Evolutionary conservation across 345 rosid species (phyloP).

Genomic region (Toxicodendron radicans): DNA sequence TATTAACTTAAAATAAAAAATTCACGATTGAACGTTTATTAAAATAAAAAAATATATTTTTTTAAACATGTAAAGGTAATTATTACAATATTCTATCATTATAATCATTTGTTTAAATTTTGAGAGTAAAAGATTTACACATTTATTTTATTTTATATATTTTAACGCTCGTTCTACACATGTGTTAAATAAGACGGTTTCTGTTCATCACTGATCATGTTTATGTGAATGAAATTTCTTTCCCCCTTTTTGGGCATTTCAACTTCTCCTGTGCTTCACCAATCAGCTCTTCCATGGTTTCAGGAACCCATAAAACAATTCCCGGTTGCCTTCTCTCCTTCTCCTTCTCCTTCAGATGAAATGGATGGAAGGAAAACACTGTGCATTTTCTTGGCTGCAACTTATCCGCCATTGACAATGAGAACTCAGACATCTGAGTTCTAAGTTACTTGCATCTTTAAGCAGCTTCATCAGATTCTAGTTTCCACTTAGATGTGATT

Average conservation of each 20-base stretch:
- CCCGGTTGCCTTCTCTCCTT: slow-evolving; percentile 50
- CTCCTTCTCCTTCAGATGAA: slow-evolving; percentile 44
- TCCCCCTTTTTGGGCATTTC: slow-evolving; percentile 46
- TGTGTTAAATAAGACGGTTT: slow-evolving; percentile 55
- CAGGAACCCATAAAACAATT: slow-evolving; percentile 67
- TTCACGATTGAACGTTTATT: too few species aligned
- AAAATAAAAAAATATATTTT: too few species aligned
- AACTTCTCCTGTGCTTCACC: slow-evolving; percentile 41
- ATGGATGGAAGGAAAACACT: slow-evolving; percentile 56
- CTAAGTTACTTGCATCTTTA: slow-evolving; percentile 45
- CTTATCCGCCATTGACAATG: slow-evolving; percentile 17
- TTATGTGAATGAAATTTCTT: slow-evolving; percentile 52
- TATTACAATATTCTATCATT: too few species aligned
- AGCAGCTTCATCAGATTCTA: slow-evolving; percentile 61
- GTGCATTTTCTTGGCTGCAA: slow-evolving; percentile 52
- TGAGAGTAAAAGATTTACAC: too few species aligned
- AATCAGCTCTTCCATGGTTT: slow-evolving; percentile 58
- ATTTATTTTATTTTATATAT: too few species aligned
- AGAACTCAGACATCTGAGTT: slow-evolving; percentile 47
- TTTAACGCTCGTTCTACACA: too few species aligned
- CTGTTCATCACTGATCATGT: slow-evolving; percentile 62
- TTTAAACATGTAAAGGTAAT: too few species aligned
- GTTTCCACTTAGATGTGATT: slow-evolving; percentile 53
- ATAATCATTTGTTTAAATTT: too few species aligned
- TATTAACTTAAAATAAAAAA: too few species aligned